Conservation (phyloP, 1,139 yeast species). For the Pichia norvegensis region DNA sequence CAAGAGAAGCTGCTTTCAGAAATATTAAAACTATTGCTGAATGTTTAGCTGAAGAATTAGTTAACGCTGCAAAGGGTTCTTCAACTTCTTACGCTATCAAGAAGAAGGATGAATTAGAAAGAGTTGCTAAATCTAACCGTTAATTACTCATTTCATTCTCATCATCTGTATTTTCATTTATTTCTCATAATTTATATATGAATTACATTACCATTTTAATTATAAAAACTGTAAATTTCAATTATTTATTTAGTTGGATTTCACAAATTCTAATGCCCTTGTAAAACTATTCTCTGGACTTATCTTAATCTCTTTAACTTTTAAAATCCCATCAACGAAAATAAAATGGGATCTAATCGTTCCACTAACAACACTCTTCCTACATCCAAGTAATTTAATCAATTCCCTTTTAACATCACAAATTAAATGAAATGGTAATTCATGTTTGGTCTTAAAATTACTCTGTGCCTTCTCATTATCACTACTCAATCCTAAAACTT, state of each 20-base stretch:
- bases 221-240: too few relatives aligned
- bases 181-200: not conserved
- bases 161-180: not conserved
- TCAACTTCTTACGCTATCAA: slow-evolving; percentile 99
- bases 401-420: slow-evolving; percentile 68
- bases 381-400: slow-evolving; percentile 74
- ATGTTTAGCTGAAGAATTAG: slow-evolving; percentile 99
- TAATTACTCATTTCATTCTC: slow-evolving; percentile 34
- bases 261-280: slow-evolving; percentile 52
- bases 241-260: slow-evolving; percentile 16
- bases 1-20: slow-evolving; percentile 99
- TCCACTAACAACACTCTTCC: slow-evolving; percentile 58
- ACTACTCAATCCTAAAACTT: slow-evolving; percentile 63
- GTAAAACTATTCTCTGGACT: slow-evolving; percentile 73
- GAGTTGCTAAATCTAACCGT: slow-evolving; percentile 99
- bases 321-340: slow-evolving; percentile 68
- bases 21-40: slow-evolving; percentile 99
- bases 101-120: slow-evolving; percentile 99
- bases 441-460: slow-evolving; percentile 64
- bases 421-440: slow-evolving; percentile 63
- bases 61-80: slow-evolving; percentile 99
- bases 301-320: slow-evolving; percentile 54
- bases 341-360: slow-evolving; percentile 86
- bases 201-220: not conserved
- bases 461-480: slow-evolving; percentile 72